Base-by-base conservation (phyloP, 371 early-diverging fungal genomes). In the Furculomyces boomerangus region DNA sequence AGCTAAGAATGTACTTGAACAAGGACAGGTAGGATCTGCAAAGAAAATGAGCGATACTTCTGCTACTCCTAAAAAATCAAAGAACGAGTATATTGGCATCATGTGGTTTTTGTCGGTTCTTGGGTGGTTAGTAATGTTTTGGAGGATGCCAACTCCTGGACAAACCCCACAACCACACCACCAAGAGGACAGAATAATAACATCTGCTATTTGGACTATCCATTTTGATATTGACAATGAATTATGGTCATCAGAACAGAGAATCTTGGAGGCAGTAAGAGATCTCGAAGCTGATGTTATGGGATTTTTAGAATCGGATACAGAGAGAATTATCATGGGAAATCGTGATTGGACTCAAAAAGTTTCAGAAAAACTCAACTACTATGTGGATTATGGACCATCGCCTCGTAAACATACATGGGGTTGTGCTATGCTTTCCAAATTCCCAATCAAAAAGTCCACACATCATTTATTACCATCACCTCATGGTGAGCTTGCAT, bases 161-260 rank as follows among this genome's bases (percentile, higher is more conserved):
- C 25, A 61, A 57, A 57, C 71, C 8, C 85, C 85, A 5, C 61
- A 57, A 39, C 82, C 84, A 18, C 69, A 74, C 50, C 75, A 72
- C 50, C 73, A 79, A 10, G 72, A 79, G 27, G 75, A 81, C 55
- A 77, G 79, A 52, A 59, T 78, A 30, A 71, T 87, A 52, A 87
- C 84, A n/a, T 79, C 81, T 30, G 86, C 74, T 55, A 87, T 87
- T 58, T 87, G 88, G 88, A 87, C 88, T 5, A 80, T 87, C 59
- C 88, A 87, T 62, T 87, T 87, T 67, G 86, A 80, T 35, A 65
- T 87, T 31, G 88, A 85, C 67, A 80, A 87, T 59, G 81, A 82
- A 63, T 81, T 84, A 82, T 87, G 80, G 79, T 78, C 79, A 52
- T 80, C 81, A 56, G 84, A 84, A 53, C 58, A 72, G 39, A 73